These are phyloP conservation scores for Draba incana DNA, from an alignment of 345 rosid species.

Conservation along the genomic window DNA sequence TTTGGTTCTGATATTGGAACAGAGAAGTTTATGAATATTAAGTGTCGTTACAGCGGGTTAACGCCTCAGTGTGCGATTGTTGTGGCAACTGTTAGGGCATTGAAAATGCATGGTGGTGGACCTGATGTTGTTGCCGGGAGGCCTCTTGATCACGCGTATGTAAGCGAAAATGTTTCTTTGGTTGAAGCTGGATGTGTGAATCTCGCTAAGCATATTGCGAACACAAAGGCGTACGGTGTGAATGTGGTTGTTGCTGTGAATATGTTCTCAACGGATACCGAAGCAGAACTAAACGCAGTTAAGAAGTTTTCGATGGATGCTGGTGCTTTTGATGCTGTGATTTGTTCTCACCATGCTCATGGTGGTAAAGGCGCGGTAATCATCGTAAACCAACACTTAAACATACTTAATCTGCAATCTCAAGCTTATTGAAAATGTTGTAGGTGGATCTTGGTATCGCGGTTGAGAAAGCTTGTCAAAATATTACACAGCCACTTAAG, in stretches of 20 bases:
- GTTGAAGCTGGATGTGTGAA: slow-evolving; percentile 97
- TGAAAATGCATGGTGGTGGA: slow-evolving; percentile 99
- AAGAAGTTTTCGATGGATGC: slow-evolving; percentile 78
- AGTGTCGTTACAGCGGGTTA: slow-evolving; percentile 87
- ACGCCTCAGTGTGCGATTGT: slow-evolving; percentile 94
- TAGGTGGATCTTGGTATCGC: slow-evolving; percentile 97
- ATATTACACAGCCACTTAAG: slow-evolving; percentile 63
- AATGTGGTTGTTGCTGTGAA: slow-evolving; percentile 97
- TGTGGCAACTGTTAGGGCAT: slow-evolving; percentile 95
- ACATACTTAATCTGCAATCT: background rate
- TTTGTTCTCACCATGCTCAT: slow-evolving; percentile 95
- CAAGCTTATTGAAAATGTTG: slow-evolving; percentile 14
- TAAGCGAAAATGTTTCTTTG: slow-evolving; percentile 81
- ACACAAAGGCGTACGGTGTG: slow-evolving; percentile 85
- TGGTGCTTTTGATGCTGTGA: slow-evolving; percentile 91
- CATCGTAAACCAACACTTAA: background rate
- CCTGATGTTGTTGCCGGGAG: slow-evolving; percentile 96
- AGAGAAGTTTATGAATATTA: slow-evolving; percentile 97
- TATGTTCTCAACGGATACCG: slow-evolving; percentile 85
- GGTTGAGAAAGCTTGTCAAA: slow-evolving; percentile 87
- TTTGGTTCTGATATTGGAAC: slow-evolving; percentile 98
- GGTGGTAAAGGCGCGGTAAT: slow-evolving; percentile 98
- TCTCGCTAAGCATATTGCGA: slow-evolving; percentile 88
- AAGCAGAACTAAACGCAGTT: slow-evolving; percentile 90
- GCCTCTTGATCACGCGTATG: slow-evolving; percentile 89